Conservation (phyloP, 257 asterid genomes). For the Nicotiana benthamiana region DNA sequence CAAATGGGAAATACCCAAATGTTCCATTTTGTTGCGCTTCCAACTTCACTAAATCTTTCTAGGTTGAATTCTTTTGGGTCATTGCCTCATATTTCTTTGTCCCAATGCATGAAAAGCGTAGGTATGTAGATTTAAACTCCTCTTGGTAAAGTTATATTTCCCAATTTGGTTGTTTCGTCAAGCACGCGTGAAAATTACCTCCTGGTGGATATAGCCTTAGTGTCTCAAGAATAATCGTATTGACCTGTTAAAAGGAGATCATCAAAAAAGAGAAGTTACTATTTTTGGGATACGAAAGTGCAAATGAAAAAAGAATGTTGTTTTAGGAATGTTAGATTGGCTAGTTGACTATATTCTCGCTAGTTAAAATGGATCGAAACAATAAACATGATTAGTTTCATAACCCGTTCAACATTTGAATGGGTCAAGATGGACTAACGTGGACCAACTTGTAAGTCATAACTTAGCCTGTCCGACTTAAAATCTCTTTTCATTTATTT, state of each 20-base stretch:
- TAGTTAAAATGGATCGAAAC: neutral
- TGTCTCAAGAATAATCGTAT: constrained; percentile 50
- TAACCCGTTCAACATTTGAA: neutral
- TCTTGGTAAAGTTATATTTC: constrained; percentile 24
- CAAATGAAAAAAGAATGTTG: neutral
- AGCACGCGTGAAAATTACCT: constrained; percentile 5
- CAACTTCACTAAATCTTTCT: constrained; percentile 30
- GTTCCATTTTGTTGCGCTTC: constrained; percentile 24
- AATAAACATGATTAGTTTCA: neutral
- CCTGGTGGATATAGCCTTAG: constrained; percentile 44
- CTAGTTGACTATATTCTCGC: neutral
- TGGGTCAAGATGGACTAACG: neutral
- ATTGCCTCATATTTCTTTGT: constrained; percentile 35
- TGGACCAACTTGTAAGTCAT: too few relatives aligned
- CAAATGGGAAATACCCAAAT: constrained; percentile 34
- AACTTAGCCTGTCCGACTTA: neutral
- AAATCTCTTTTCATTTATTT: neutral
- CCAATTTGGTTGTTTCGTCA: constrained; percentile 22
- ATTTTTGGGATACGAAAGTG: neutral
- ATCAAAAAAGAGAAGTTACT: neutral
- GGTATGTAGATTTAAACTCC: constrained; percentile 35
- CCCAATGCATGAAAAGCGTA: constrained; percentile 27
- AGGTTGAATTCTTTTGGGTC: constrained; percentile 55
- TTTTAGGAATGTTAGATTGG: neutral
- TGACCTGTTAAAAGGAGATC: constrained; percentile 19